Conservation (phyloP, 495 filamentous ascomycete genomes). For the Penicillium atrosanguineum region DNA sequence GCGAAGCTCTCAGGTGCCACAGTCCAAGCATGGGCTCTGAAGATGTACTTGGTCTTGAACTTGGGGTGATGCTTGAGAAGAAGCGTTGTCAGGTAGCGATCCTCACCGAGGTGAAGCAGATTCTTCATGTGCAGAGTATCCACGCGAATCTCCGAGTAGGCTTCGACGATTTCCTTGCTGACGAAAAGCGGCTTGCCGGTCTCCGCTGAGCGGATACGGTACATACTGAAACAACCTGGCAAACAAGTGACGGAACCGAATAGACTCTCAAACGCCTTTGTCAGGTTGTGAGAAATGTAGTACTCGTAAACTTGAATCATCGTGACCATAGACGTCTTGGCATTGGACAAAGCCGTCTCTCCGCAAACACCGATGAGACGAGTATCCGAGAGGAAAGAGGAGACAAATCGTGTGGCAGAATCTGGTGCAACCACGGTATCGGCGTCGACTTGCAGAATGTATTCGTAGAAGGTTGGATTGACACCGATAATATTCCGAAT, state of each 20-base stretch:
- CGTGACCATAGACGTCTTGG: conserved; percentile 86
- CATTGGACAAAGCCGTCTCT: conserved; percentile 90
- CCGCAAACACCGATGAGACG: conserved; percentile 90
- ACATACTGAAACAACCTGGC: conserved; percentile 98
- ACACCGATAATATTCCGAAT: conserved; percentile 99
- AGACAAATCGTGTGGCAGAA: conserved; percentile 88
- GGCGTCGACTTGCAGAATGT: conserved; percentile 93
- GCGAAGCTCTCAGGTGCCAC: conserved; percentile 90
- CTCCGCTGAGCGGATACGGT: conserved; percentile 90
- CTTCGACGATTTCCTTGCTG: conserved; percentile 80
- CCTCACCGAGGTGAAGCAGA: conserved; percentile 83
- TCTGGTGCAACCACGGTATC: conserved; percentile 93
- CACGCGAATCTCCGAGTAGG: conserved; percentile 87
- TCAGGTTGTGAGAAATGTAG: conserved; percentile 97
- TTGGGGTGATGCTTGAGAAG: conserved; percentile 88
- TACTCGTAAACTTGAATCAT: conserved; percentile 99
- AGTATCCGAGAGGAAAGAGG: conserved; percentile 87
- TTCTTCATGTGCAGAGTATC: conserved; percentile 99
- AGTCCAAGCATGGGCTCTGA: conserved; percentile 89
- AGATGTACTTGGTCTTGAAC: conserved; percentile 98
- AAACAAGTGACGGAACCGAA: conserved; percentile 98
- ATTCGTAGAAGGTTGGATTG: conserved; percentile 98
- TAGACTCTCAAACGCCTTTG: conserved; percentile 97
- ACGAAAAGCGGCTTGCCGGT: conserved; percentile 95
- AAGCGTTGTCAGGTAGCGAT: conserved; percentile 93